Percentiles rank a stretch among this genome's conserved stretches.
These are phyloP conservation scores for Entomortierella chlamydospora DNA, from an alignment of 192 early-diverging fungal species.

Conservation along the genomic window DNA sequence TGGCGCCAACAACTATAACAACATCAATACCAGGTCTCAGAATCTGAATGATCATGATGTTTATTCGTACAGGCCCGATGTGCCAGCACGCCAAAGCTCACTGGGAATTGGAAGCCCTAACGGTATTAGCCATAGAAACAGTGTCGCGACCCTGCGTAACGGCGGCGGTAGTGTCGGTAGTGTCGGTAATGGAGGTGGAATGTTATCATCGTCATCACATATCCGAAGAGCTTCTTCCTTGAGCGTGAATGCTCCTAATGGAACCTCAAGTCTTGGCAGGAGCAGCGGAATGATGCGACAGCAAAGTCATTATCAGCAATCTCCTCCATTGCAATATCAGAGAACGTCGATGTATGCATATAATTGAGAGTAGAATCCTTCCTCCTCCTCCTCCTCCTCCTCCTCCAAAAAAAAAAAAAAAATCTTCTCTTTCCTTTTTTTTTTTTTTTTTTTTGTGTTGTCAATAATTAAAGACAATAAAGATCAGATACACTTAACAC, in stretches of 20 bases:
- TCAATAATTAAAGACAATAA: too few relatives aligned
- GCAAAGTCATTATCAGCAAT: not conserved
- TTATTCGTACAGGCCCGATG: conserved; percentile 1
- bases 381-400: too few relatives aligned
- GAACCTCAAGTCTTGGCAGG: conserved; percentile 4
- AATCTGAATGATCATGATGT: not conserved
- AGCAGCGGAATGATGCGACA: conserved; percentile 3
- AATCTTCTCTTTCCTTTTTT: too few relatives aligned
- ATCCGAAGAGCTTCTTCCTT: conserved; percentile 10
- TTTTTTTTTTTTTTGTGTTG: too few relatives aligned
- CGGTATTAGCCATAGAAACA: not conserved
- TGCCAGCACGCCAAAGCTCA: conserved; percentile 8
- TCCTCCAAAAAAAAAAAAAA: too few relatives aligned
- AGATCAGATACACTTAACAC: too few relatives aligned
- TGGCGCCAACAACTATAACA: not conserved
- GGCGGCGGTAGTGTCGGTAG: conserved; percentile 1
- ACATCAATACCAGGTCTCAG: not conserved
- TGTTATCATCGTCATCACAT: conserved; percentile 8
- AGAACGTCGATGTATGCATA: conserved; percentile 23
- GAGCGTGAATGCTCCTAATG: not conserved
- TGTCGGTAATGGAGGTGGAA: not conserved
- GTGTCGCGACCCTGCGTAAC: not conserved
- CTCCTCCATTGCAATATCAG: conserved; percentile 6
- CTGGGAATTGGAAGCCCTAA: not conserved
- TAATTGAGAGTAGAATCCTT: not conserved